Conservation (phyloP, 768 basidiomycete species). For the Mycena indigotica region DNA sequence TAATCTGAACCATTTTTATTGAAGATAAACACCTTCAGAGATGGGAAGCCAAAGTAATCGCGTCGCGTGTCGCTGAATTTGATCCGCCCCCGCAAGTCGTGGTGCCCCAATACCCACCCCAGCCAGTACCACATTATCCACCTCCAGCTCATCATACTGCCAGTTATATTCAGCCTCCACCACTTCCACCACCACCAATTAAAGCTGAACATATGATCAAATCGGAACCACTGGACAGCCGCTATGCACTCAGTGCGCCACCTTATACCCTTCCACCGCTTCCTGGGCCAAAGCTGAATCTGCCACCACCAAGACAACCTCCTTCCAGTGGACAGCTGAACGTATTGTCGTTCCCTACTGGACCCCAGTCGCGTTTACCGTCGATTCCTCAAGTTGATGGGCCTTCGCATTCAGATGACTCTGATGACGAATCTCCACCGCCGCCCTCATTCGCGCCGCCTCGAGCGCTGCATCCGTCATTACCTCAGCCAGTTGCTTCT, state of each 20-base stretch:
- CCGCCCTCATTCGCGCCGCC: constrained; percentile 71
- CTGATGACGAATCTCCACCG: constrained; percentile 67
- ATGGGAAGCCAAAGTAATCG: constrained; percentile 95
- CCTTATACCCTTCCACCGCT: constrained; percentile 63
- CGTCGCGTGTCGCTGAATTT: constrained; percentile 95
- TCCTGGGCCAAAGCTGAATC: constrained; percentile 65
- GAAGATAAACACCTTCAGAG: constrained; percentile 52
- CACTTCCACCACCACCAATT: constrained; percentile 26
- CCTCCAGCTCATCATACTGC: constrained; percentile 55
- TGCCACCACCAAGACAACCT: constrained; percentile 44
- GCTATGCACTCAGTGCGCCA: constrained; percentile 60
- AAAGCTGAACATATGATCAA: constrained; percentile 57
- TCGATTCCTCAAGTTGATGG: constrained; percentile 81
- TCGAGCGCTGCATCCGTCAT: constrained; percentile 72
- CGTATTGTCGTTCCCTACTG: constrained; percentile 53
- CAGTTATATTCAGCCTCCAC: constrained; percentile 49
- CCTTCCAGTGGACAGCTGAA: constrained; percentile 63
- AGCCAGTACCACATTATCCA: constrained; percentile 64
- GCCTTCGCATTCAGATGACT: constrained; percentile 74
- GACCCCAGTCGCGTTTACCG: constrained; percentile 25
- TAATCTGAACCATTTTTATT: constrained; percentile 18
- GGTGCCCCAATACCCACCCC: constrained; percentile 51
- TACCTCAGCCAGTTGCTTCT: constrained; percentile 61
- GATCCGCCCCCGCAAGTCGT: constrained; percentile 51
- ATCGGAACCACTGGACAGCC: constrained; percentile 68